A percentile compares a stretch with the other conserved stretches of the same genome.
phyloP scores from a whole-genome alignment of 2,329 filamentous ascomycete genomes.

The Exserohilum rostratum region DNA sequence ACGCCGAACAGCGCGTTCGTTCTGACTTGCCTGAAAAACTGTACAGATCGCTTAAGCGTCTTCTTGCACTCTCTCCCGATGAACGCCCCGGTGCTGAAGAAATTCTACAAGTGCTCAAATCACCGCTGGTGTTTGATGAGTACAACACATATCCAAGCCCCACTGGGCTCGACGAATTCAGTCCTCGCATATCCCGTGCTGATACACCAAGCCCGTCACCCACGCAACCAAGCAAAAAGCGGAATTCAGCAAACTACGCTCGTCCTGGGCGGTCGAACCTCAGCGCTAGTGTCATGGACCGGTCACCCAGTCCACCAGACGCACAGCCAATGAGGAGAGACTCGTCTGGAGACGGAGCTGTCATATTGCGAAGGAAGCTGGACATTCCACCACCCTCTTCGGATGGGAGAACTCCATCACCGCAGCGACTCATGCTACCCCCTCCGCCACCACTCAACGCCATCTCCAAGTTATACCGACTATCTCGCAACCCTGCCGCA shows the following conservation, averaged over 20 bases:
- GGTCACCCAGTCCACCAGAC: conserved; percentile 43
- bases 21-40: conserved; percentile 85
- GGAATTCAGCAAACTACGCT: conserved; percentile 34
- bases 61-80: conserved; percentile 77
- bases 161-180: conserved; percentile 42
- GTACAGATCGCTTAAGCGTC: conserved; percentile 80
- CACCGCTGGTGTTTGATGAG: conserved; percentile 61
- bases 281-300: conserved; percentile 38
- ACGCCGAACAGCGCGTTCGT: conserved; percentile 74
- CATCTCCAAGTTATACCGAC: conserved; percentile 14
- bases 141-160: conserved; percentile 48
- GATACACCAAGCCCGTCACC: conserved; percentile 49
- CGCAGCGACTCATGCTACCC: conserved; percentile 42
- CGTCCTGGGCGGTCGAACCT: conserved; percentile 44
- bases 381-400: conserved; percentile 32
- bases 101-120: conserved; percentile 78
- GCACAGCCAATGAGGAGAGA: conserved; percentile 20
- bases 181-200: conserved; percentile 52
- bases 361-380: conserved; percentile 40
- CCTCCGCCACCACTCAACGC: conserved; percentile 32
- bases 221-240: conserved; percentile 28
- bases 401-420: conserved; percentile 21
- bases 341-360: conserved; percentile 35
- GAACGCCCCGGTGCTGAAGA: conserved; percentile 85
- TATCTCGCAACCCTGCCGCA: conserved; percentile 39